Evolutionary conservation across 2,329 filamentous ascomycete genomes (phyloP).

Genomic region (Fusarium humuli): DNA sequence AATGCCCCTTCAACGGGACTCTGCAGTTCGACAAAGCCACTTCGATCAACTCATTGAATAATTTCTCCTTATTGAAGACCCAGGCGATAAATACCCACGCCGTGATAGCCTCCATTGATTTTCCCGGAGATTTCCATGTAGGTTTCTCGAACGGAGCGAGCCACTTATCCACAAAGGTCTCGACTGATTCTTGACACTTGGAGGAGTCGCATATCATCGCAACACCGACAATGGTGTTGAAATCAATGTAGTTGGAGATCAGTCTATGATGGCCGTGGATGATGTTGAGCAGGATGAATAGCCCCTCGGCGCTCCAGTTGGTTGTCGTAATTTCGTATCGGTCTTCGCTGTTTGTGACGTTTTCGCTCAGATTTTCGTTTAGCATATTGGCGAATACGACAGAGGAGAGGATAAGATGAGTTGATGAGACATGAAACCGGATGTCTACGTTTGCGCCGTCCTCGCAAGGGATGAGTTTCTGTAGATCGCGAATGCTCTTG

Average conservation of each 20-base stretch:
- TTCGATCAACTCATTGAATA: neutral
- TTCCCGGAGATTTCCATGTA: fast-evolving
- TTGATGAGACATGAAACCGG: neutral
- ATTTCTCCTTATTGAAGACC: neutral
- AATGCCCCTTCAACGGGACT: neutral
- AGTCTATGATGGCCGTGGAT: slow-evolving; percentile 40
- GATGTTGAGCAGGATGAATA: slow-evolving; percentile 41
- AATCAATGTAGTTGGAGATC: slow-evolving; percentile 12
- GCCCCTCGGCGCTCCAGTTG: slow-evolving; percentile 34
- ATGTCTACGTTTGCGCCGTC: neutral
- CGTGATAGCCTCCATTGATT: no score
- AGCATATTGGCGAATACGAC: slow-evolving; percentile 8
- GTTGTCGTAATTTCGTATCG: neutral
- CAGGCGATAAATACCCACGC: neutral
- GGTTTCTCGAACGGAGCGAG: neutral
- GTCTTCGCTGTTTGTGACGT: fast-evolving
- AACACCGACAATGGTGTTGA: slow-evolving; percentile 37
- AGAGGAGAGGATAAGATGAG: neutral
- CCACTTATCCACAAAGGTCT: neutral
- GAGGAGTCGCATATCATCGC: slow-evolving; percentile 46
- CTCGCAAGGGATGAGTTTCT: neutral
- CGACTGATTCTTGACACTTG: slow-evolving; percentile 36
- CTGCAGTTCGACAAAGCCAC: neutral
- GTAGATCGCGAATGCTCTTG: no score
- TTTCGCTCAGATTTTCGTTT: neutral